phyloP scores from a whole-genome alignment of 306 rosid species.

The Amphicarpaea edgeworthii region DNA sequence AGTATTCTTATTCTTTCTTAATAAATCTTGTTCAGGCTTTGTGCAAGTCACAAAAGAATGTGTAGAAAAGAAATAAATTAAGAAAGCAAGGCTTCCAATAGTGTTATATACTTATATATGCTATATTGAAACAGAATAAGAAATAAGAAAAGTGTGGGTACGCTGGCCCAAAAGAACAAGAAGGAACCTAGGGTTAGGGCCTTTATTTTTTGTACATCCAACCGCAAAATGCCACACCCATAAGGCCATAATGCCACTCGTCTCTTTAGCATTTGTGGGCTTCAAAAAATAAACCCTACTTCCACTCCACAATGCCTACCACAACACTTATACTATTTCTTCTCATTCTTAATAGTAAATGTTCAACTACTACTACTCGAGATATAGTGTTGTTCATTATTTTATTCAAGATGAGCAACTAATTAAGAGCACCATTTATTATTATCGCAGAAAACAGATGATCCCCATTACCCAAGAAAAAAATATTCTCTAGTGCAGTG shows the following conservation, averaged over 20 bases:
- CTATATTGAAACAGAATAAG: too few relatives aligned
- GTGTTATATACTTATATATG: too few relatives aligned
- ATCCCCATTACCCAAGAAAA: neutral
- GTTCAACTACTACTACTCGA: neutral
- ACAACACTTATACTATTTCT: neutral
- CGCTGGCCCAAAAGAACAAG: too few relatives aligned
- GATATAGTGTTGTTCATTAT: neutral
- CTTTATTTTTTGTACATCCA: too few relatives aligned
- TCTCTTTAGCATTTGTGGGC: neutral
- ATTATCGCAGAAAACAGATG: neutral
- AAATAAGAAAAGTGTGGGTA: too few relatives aligned
- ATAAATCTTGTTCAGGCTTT: too few relatives aligned
- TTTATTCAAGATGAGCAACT: neutral
- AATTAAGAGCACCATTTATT: neutral
- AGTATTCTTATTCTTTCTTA: too few relatives aligned
- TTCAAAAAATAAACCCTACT: neutral
- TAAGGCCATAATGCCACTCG: neutral
- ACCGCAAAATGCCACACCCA: neutral
- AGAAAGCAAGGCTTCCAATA: too few relatives aligned
- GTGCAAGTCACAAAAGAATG: too few relatives aligned
- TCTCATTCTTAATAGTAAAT: constrained; percentile 22
- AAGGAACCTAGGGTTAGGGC: too few relatives aligned
- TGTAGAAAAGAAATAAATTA: too few relatives aligned
- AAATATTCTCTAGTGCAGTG: neutral
- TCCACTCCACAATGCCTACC: neutral